Evolutionary conservation across 164 flowering plant genomes (phyloP).

Genomic region (Cinnamomum micranthum): DNA sequence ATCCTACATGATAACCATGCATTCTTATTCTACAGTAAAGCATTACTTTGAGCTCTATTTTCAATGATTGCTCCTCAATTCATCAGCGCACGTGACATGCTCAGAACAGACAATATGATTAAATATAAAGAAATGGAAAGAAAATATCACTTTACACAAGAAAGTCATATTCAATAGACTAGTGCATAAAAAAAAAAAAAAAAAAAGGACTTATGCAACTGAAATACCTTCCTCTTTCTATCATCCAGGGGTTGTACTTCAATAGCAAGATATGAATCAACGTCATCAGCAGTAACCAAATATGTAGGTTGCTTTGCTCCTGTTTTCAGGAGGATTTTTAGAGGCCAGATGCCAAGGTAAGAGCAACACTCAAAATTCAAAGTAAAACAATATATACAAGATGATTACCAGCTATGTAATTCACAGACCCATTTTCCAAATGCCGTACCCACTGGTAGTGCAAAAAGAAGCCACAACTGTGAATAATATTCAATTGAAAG

Average conservation of each 20-base stretch:
- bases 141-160: not conserved
- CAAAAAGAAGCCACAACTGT: conserved; percentile 8
- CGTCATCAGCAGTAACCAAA: conserved; percentile 94
- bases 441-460: conserved; percentile 82
- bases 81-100: not conserved
- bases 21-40: too few relatives aligned
- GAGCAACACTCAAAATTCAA: not conserved
- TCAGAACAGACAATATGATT: not conserved
- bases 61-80: not conserved
- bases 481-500: conserved; percentile 5
- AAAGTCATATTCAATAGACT: not conserved
- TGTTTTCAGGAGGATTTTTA: conserved; percentile 19
- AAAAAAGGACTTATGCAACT: not conserved
- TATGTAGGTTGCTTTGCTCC: conserved; percentile 96
- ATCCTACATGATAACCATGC: not conserved
- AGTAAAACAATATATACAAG: not conserved
- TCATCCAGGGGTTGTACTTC: conserved; percentile 97
- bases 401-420: conserved; percentile 75
- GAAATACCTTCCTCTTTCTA: conserved; percentile 85
- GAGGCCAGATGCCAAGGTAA: not conserved
- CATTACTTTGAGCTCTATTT: not conserved
- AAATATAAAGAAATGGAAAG: not conserved
- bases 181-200: too few relatives aligned
- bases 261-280: conserved; percentile 80
- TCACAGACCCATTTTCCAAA: conserved; percentile 90